Evolutionary conservation across 2,329 filamentous ascomycete genomes (phyloP).

Genomic region (Shiraia bambusicola): DNA sequence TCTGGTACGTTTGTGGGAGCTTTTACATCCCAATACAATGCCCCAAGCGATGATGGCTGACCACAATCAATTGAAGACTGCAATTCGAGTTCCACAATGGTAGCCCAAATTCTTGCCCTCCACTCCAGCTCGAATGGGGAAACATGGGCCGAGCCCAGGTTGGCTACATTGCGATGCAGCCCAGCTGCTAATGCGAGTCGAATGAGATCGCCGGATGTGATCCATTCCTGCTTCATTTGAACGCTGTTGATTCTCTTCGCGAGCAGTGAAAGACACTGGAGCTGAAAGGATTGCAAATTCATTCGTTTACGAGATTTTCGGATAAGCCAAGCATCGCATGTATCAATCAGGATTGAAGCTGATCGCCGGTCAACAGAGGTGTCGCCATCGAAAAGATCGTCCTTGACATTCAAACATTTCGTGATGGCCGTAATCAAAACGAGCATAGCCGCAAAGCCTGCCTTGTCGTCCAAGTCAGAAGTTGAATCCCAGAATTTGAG

Average conservation of each 20-base stretch:
- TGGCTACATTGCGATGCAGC: conserved; percentile 53
- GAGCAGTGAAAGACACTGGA: conserved; percentile 54
- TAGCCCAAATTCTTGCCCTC: conserved; percentile 59
- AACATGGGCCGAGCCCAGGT: conserved; percentile 34
- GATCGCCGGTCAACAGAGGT: conserved; percentile 45
- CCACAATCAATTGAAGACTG: conserved; percentile 59
- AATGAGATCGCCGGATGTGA: conserved; percentile 53
- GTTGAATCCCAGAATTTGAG: conserved; percentile 47
- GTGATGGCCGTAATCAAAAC: conserved; percentile 45
- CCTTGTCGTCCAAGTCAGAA: conserved; percentile 23
- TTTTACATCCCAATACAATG: conserved; percentile 52
- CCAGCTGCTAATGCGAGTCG: conserved; percentile 56
- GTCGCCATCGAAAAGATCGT: conserved; percentile 46
- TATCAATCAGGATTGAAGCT: conserved; percentile 42
- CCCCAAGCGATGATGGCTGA: conserved; percentile 49
- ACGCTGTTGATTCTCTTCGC: conserved; percentile 55
- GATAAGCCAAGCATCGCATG: conserved; percentile 47
- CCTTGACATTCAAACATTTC: conserved; percentile 37
- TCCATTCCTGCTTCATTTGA: conserved; percentile 57
- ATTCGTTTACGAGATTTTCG: conserved; percentile 56
- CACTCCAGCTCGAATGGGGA: conserved; percentile 53
- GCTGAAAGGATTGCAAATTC: conserved; percentile 52
- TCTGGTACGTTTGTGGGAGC: conserved; percentile 55
- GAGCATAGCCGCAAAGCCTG: conserved; percentile 44
- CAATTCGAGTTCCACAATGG: conserved; percentile 58